These are phyloP conservation scores for Marasmius oreades DNA, from an alignment of 1,284 basidiomycete genomes.

Conservation along the genomic window DNA sequence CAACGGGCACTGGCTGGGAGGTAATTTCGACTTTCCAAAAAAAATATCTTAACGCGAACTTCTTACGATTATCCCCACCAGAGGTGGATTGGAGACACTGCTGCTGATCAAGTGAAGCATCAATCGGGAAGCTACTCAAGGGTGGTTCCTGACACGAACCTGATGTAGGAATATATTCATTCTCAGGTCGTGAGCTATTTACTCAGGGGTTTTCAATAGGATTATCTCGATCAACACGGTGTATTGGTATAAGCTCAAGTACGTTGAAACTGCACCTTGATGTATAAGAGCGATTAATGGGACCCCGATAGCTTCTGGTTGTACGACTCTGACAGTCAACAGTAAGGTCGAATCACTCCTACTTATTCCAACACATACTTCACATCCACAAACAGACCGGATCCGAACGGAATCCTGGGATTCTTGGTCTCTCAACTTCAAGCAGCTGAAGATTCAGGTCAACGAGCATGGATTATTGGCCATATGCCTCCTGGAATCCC, in stretches of 20 bases:
- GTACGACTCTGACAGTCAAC: constrained; percentile 41
- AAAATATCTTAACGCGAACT: not conserved
- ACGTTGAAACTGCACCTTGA: constrained; percentile 11
- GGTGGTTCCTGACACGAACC: constrained; percentile 39
- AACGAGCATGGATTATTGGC: constrained; percentile 50
- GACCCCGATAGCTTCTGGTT: constrained; percentile 41
- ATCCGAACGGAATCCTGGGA: constrained; percentile 38
- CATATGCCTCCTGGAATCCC: constrained; percentile 50
- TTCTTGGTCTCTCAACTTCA: constrained; percentile 49
- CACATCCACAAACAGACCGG: constrained; percentile 22
- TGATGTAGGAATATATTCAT: constrained; percentile 30
- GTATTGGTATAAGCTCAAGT: constrained; percentile 57
- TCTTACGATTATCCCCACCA: not conserved
- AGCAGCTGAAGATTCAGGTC: constrained; percentile 48
- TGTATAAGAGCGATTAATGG: not conserved
- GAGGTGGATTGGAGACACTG: constrained; percentile 39
- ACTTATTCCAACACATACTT: not conserved
- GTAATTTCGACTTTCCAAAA: constrained; percentile 27
- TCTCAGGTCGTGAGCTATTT: not conserved
- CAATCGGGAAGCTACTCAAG: constrained; percentile 47
- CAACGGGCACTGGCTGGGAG: constrained; percentile 43
- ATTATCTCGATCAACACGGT: constrained; percentile 56
- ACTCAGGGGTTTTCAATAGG: constrained; percentile 14
- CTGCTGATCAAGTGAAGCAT: constrained; percentile 37
- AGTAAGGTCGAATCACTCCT: constrained; percentile 27